Conservation (phyloP, 495 filamentous ascomycete genomes). For the Talaromyces liani region DNA sequence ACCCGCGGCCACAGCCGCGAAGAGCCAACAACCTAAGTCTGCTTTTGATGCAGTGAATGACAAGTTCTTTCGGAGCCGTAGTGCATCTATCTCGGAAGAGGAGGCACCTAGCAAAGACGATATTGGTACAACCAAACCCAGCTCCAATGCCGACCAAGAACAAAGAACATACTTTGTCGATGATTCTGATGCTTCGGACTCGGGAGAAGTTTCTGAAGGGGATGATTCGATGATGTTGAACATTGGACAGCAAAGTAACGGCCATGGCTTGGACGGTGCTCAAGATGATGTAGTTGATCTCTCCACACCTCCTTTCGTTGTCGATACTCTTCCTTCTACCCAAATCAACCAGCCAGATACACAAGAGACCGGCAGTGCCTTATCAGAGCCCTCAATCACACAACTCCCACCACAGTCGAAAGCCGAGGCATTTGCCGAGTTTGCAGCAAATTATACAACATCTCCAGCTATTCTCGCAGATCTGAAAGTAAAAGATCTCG, state of each 20-base stretch:
- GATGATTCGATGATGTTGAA: slow-evolving; percentile 40
- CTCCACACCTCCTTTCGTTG: not conserved
- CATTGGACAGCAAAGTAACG: slow-evolving; percentile 20
- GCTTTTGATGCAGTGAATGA: slow-evolving; percentile 33
- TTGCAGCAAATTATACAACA: slow-evolving; percentile 28
- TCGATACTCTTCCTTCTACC: not conserved
- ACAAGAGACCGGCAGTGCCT: not conserved
- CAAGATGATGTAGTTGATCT: not conserved
- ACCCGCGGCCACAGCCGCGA: slow-evolving; percentile 7
- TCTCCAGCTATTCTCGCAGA: slow-evolving; percentile 33
- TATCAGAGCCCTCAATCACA: slow-evolving; percentile 1
- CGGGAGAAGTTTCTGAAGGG: slow-evolving; percentile 20
- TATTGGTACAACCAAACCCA: slow-evolving; percentile 19
- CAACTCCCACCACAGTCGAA: slow-evolving; percentile 19
- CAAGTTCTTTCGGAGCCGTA: slow-evolving; percentile 33
- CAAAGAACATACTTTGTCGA: slow-evolving; percentile 16
- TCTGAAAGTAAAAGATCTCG: slow-evolving; percentile 33
- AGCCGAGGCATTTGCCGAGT: slow-evolving; percentile 28
- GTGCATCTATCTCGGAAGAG: slow-evolving; percentile 24
- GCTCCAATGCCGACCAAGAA: slow-evolving; percentile 15
- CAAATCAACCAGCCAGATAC: not conserved
- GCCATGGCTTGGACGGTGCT: not conserved
- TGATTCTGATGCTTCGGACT: slow-evolving; percentile 33
- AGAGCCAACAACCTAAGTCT: slow-evolving; percentile 4
- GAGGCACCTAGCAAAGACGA: slow-evolving; percentile 8